Base-by-base conservation (phyloP, 768 basidiomycete genomes). In the Boletales sp. region DNA sequence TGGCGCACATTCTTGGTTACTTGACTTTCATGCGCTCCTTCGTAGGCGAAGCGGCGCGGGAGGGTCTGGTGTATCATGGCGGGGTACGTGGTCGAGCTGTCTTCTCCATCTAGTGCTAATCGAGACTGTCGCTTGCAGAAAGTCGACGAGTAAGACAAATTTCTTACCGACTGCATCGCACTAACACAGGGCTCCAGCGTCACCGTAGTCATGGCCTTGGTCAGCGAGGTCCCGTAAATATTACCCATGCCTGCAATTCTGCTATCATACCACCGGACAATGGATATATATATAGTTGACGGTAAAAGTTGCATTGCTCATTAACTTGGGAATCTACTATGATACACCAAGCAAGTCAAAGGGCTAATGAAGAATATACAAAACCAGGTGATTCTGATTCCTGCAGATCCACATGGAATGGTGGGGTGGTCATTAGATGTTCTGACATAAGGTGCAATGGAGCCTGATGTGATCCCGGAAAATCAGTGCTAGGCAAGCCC, bases 391-490 rank as follows among this genome's bases (percentile, higher is more conserved):
- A 45, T 43, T 56, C 46, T 56, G 55, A 50, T 54, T 53, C 56
- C 55, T 14, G 57, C 53, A 59, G 54, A 53, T 54, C 48, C 48
- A 34, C 48, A 50, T 40, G 30, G 44, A 48, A 43, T 40, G 46
- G 52, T 41, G 41, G 50, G 2, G 32, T 42, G 31, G 45, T 76
- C 70, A 68, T 86, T 84, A 91, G 67, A 92, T 90, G 71, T 77
- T 87, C 76, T 81, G 81, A 80, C 91, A 94, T 70, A 94, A 73
- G 44, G 83, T 79, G 79, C 91, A 93, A 56, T 83, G 73, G 63
- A 93, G 78, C 21, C 78, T 81, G 66, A 97, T 84, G 57, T 76
- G 76, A 53, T 88, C 76, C 62, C 87, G 82, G 86, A 95, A 93
- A 50, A 95, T 67, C 45, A 81, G 78, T 64, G 89, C 90, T 92